Conservation (phyloP, 2,329 filamentous ascomycete species). For the Exophiala sp. region DNA sequence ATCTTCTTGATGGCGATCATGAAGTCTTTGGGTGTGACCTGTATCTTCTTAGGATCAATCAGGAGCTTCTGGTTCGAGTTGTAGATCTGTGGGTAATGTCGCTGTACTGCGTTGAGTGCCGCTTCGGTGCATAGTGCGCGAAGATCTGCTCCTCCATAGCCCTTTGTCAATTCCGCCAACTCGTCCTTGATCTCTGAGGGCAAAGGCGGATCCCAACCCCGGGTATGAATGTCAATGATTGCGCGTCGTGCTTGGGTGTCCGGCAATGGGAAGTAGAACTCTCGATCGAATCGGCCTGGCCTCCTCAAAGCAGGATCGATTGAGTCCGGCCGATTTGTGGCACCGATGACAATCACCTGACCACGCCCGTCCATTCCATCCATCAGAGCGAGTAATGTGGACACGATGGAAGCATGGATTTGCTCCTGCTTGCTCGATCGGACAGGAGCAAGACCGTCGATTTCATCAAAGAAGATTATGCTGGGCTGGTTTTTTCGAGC, state of each 20-base stretch:
- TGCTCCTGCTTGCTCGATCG: conserved; percentile 98
- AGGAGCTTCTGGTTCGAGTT: conserved; percentile 80
- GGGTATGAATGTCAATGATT: conserved; percentile 92
- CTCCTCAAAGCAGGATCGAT: conserved; percentile 92
- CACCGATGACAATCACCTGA: conserved; percentile 96
- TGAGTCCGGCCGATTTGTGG: conserved; percentile 95
- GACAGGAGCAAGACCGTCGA: conserved; percentile 91
- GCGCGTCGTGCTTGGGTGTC: conserved; percentile 71
- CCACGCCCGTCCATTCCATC: conserved; percentile 97
- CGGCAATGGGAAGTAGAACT: conserved; percentile 95
- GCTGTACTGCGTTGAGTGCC: conserved; percentile 88
- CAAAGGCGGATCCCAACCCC: conserved; percentile 77
- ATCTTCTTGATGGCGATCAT: conserved; percentile 97
- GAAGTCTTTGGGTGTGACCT: conserved; percentile 86
- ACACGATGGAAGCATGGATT: conserved; percentile 96
- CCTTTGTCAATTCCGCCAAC: conserved; percentile 80
- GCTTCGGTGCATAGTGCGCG: conserved; percentile 93
- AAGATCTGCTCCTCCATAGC: conserved; percentile 92
- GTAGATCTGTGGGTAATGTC: conserved; percentile 95
- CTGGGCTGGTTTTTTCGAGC: conserved; percentile 92
- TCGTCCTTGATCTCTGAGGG: conserved; percentile 72
- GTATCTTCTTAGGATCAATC: conserved; percentile 78
- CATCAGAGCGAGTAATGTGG: conserved; percentile 88
- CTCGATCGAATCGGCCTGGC: conserved; percentile 89
- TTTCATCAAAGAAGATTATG: conserved; percentile 99